phyloP scores from a whole-genome alignment of 2,329 filamentous ascomycete genomes.

The Fusarium robinianum region DNA sequence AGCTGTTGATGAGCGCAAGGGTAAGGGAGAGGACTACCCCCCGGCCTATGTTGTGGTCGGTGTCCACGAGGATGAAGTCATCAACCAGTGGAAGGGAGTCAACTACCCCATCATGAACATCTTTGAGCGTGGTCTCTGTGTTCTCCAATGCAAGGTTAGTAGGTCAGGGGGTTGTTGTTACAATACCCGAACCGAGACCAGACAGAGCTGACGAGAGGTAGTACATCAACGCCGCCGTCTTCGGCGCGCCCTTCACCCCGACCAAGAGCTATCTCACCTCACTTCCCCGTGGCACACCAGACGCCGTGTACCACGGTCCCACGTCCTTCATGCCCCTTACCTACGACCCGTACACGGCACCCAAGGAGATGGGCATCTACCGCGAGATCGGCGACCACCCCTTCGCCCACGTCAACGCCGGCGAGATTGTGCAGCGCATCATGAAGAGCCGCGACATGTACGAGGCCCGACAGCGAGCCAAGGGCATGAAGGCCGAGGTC shows the following conservation, averaged over 20 bases:
- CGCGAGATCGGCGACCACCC: conserved; percentile 74
- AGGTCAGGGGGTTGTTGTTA: not conserved
- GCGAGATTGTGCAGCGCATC: conserved; percentile 88
- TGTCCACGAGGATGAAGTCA: conserved; percentile 91
- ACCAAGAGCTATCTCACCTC: conserved; percentile 76
- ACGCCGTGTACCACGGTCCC: conserved; percentile 93
- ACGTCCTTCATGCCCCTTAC: conserved; percentile 85
- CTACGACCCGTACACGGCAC: conserved; percentile 79
- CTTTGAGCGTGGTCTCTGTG: conserved; percentile 92
- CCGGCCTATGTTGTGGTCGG: conserved; percentile 90
- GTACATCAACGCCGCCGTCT: conserved; percentile 87
- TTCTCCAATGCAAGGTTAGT: conserved; percentile 87
- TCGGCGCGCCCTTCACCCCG: conserved; percentile 87
- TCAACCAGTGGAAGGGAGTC: conserved; percentile 94
- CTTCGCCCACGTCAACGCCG: conserved; percentile 88
- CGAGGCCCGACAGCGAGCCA: conserved; percentile 87
- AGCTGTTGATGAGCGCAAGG: conserved; percentile 64
- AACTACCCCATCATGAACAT: conserved; percentile 99
- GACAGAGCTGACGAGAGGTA: conserved; percentile 46
- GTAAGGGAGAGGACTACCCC: conserved; percentile 73
- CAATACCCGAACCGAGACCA: too few relatives aligned
- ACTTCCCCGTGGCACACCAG: conserved; percentile 74
- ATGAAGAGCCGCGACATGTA: conserved; percentile 85
- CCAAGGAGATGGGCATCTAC: conserved; percentile 85
- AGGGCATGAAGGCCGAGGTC: conserved; percentile 80